phyloP scores from a whole-genome alignment of 2,329 filamentous ascomycete genomes.

The Colletotrichum kahawae region DNA sequence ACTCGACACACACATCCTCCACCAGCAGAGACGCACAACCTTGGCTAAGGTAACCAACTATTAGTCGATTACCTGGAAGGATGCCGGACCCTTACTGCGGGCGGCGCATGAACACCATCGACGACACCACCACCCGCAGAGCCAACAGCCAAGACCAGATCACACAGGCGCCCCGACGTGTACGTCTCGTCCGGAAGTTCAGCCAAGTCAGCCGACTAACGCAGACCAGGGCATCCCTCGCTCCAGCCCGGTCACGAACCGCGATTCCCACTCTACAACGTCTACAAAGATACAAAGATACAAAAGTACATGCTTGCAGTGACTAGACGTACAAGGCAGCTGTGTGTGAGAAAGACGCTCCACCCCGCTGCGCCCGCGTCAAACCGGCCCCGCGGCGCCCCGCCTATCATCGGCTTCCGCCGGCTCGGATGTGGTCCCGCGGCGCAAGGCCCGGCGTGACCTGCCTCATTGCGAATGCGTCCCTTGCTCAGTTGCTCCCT shows the following conservation, averaged over 20 bases:
- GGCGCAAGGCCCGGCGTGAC: neutral
- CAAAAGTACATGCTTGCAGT: neutral
- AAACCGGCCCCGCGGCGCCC: slow-evolving; percentile 1
- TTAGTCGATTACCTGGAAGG: neutral
- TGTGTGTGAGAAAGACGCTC: neutral
- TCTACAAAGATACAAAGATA: neutral
- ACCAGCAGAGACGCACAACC: neutral
- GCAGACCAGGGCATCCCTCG: slow-evolving; percentile 9
- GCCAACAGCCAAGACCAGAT: neutral
- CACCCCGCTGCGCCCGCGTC: slow-evolving; percentile 1
- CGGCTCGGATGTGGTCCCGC: slow-evolving; percentile 5
- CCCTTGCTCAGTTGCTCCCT: neutral
- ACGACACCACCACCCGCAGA: neutral
- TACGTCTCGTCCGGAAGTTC: neutral
- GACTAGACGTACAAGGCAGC: neutral
- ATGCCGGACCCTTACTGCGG: neutral
- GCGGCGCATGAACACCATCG: slow-evolving; percentile 4
- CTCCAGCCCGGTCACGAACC: neutral
- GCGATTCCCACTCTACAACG: neutral
- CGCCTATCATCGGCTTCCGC: slow-evolving; percentile 21
- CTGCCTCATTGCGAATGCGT: neutral
- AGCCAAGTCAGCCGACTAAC: slow-evolving; percentile 17
- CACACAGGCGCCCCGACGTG: neutral
- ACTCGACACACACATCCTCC: neutral
- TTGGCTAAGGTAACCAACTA: neutral